phyloP scores from a whole-genome alignment of 208 protist genomes.

The Wallacemonas collosoma region DNA sequence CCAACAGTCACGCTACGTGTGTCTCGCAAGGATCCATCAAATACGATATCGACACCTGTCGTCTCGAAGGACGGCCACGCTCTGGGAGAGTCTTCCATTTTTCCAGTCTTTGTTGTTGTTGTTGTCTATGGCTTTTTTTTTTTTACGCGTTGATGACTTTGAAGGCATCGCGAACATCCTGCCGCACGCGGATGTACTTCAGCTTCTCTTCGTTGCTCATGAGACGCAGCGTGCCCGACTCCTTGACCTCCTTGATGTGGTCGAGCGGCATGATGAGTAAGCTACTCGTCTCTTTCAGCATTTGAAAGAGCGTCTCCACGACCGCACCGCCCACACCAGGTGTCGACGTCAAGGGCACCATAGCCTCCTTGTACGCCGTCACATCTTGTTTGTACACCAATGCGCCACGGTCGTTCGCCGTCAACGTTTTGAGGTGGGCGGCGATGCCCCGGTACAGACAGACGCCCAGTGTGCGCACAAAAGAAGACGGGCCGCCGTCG shows the following conservation, averaged over 20 bases:
- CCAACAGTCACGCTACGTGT: too few species aligned
- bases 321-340: conserved; percentile 80
- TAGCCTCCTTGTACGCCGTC: conserved; percentile 84
- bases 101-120: neutral
- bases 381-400: conserved; percentile 91
- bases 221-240: conserved; percentile 70
- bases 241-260: conserved; percentile 85
- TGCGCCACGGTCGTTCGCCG: conserved; percentile 70
- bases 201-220: conserved; percentile 81
- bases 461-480: conserved; percentile 84
- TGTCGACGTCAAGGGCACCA: conserved; percentile 67
- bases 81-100: too few species aligned
- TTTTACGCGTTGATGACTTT: conserved; percentile 51
- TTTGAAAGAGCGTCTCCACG: conserved; percentile 79
- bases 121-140: neutral
- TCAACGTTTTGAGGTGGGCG: conserved; percentile 72
- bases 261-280: conserved; percentile 82
- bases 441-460: conserved; percentile 84
- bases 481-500: conserved; percentile 77
- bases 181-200: conserved; percentile 74
- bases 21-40: too few species aligned
- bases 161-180: conserved; percentile 69
- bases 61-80: too few species aligned
- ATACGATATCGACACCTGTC: too few species aligned
- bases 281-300: conserved; percentile 85